Base-by-base conservation (phyloP, 306 rosid species). In the Cucumis hystrix region DNA sequence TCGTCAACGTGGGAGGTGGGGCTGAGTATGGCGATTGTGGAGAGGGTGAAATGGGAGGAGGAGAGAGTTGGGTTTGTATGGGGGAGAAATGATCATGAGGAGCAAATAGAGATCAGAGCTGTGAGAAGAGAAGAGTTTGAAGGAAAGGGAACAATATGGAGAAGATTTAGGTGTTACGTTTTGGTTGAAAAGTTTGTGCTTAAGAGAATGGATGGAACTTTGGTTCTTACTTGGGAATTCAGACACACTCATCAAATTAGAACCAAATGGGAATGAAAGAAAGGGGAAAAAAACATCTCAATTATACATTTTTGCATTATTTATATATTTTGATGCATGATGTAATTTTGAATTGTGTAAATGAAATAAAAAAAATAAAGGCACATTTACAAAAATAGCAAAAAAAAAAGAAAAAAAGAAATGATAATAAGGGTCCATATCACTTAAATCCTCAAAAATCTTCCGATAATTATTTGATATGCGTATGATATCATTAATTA, bases 1-100 rank as follows among this genome's bases (percentile, higher is more conserved):
- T 30, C 25, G 16, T 41, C 47, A 23, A 23, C 25, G 25, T 23
- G 25, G 2, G 79, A 51, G 20, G 87, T 87, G 7, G 93, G 92
- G 60, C 39, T 93, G 89, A 87, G 87, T 78, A 58, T 40, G n/a
- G 80, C 78, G 20, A 80, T 89, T 33, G 68, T 87, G 58, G 93
- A 89, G 39, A 93, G 92, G 67, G 82, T 89, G 91, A 92, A 77
- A 77, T 85, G 88, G 87, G 86, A 84, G 72, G 41, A 78, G 47
- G 80, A 71, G 57, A 82, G 86, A 78, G 87, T 76, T 12, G 85
- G 86, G n/a, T 82, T 77, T 67, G 7, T 23, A 3, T 16, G 82
- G 83, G 89, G 87, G 80, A 67, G 68, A 28, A 84, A 81, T 23
- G 25, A 23, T 58, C 54, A 49, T 49, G 54, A 49, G 54, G 17